Base-by-base conservation (phyloP, 768 basidiomycete species). In the Sistotremastrum niveocremeum region DNA sequence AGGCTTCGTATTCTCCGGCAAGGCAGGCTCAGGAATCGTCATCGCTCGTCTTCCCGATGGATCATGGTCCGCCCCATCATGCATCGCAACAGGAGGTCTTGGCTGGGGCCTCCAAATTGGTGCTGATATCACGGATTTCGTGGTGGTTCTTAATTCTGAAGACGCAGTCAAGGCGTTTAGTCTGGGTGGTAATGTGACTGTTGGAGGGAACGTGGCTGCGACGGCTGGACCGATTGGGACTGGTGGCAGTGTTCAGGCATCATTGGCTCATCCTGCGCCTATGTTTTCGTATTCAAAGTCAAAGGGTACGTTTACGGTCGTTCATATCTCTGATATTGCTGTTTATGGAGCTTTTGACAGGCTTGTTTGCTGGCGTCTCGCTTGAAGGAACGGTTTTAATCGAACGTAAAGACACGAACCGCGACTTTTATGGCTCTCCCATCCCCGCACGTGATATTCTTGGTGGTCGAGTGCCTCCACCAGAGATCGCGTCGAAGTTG, bases 261-360 rank as follows among this genome's bases (percentile, higher is more conserved):
- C 77, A 3, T 68, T 94, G 37, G 88, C 90, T 4, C 88, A 93
- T 62, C 94, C 94, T 0, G 81, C 93, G 12, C 91, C 91, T 4
- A 93, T 97, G 87, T 99, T 95, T 65, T 89, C 86, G 51, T 94
- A 95, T 61, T 91, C 88, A 7, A 87, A 91, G 63, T 91, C 88
- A 8, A 93, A 90, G 66, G 90, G 89, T 88, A 54, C 48, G 74
- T 57, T 12, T 0, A 35, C 7, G 29, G 32, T 20, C 20, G 20
- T 20, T 20, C 2, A 37, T 34, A 46, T 41, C 44, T 42, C 7
- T 33, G 12, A 44, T 47, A 28, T 30, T 2, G 37, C 12, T 29
- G 10, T 41, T 20, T 9, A 28, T 34, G 1, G 45, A 42, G 53
- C 37, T 50, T 38, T 44, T 37, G n/a, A 46, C 54, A 86, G 94